These are phyloP conservation scores for Stagonosporopsis vannaccii DNA, from an alignment of 2,329 filamentous ascomycete genomes.

Conservation along the genomic window DNA sequence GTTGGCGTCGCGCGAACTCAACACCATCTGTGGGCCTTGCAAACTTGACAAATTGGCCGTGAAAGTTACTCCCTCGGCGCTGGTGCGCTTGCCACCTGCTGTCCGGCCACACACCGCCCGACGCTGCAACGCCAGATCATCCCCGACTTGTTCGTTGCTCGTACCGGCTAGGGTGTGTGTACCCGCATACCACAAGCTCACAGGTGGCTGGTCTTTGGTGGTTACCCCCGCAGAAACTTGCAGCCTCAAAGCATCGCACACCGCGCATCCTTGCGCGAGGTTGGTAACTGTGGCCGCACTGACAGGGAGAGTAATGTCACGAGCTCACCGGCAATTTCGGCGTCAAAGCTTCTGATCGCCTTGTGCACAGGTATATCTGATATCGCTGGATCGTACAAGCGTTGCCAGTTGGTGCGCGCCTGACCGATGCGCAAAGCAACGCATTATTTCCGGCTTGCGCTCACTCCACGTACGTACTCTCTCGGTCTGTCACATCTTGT, in stretches of 20 bases:
- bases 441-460: not conserved
- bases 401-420: not conserved
- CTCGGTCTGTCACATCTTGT: not conserved
- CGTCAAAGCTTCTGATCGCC: conserved; percentile 14
- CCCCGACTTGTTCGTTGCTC: not conserved
- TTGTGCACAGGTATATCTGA: conserved; percentile 6
- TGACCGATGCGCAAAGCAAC: not conserved
- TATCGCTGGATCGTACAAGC: conserved; percentile 2
- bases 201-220: conserved; percentile 13
- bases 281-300: not conserved
- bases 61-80: conserved; percentile 2
- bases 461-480: not conserved
- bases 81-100: conserved; percentile 7
- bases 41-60: conserved; percentile 13
- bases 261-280: conserved; percentile 1
- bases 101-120: conserved; percentile 2
- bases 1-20: conserved; percentile 13
- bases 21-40: conserved; percentile 9
- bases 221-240: conserved; percentile 8
- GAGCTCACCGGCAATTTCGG: conserved; percentile 3
- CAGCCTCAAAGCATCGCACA: conserved; percentile 9
- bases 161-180: not conserved
- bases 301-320: conserved; percentile 3
- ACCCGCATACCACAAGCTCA: conserved; percentile 3
- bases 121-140: not conserved